A percentile compares a stretch with the other conserved stretches of the same genome.
Evolutionary conservation across 106 monocot genomes (phyloP).

Genomic region (Platanthera zijinensis): DNA sequence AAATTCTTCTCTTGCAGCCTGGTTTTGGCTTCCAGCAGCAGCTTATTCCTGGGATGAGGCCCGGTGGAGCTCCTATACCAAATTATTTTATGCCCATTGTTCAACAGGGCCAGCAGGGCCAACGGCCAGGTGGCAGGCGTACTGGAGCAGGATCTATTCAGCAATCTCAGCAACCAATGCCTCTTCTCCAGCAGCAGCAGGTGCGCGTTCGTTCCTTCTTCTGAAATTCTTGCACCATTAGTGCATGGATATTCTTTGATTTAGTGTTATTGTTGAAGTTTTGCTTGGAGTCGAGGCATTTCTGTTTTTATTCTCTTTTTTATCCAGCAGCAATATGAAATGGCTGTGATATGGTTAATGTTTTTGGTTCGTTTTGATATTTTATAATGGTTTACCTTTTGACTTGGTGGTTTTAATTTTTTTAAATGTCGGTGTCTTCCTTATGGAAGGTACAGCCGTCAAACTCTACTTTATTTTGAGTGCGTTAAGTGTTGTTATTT

Average conservation of each 20-base stretch:
- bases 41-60: constrained; percentile 81
- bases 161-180: constrained; percentile 45
- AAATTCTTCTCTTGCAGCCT: constrained; percentile 21
- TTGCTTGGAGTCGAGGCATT: no score
- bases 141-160: constrained; percentile 51
- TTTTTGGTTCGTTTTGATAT: background rate
- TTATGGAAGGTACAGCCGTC: background rate
- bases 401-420: background rate
- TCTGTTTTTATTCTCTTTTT: no score
- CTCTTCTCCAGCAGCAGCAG: constrained; percentile 62
- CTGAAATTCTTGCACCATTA: background rate
- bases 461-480: background rate
- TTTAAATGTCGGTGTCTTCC: background rate
- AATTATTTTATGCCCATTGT: constrained; percentile 67
- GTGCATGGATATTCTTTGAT: background rate
- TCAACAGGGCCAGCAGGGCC: constrained; percentile 64
- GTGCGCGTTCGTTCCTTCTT: constrained; percentile 5
- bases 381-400: background rate
- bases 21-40: constrained; percentile 84
- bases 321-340: no score
- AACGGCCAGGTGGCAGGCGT: constrained; percentile 52
- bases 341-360: background rate
- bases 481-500: background rate
- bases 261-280: no score
- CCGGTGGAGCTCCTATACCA: constrained; percentile 62